phyloP scores from a whole-genome alignment of 495 filamentous ascomycete species.

The Diplogelasinospora grovesii region DNA sequence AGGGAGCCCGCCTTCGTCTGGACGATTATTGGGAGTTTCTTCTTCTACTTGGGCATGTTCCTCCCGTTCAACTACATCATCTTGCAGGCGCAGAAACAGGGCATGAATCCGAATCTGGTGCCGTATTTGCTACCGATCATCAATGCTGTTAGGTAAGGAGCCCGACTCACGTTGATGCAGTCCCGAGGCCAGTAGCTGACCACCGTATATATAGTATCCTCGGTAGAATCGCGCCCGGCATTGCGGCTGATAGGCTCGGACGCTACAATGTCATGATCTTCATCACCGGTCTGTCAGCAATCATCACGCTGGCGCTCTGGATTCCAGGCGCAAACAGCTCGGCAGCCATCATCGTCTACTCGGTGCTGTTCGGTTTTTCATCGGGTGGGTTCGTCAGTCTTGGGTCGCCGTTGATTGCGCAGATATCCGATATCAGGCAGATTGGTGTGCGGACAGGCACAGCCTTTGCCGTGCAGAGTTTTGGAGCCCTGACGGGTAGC shows the following conservation, averaged over 20 bases:
- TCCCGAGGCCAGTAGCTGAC: background rate
- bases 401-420: conserved; percentile 51
- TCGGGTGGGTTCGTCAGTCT: conserved; percentile 68
- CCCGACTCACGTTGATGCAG: background rate
- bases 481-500: conserved; percentile 61
- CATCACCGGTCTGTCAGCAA: conserved; percentile 50
- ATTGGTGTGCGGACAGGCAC: conserved; percentile 69
- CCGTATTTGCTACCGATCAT: conserved; percentile 66
- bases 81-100: conserved; percentile 29
- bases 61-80: conserved; percentile 69
- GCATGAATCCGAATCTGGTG: conserved; percentile 52
- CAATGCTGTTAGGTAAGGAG: conserved; percentile 60
- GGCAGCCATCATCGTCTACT: conserved; percentile 58
- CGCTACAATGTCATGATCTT: conserved; percentile 68
- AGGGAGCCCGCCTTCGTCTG: conserved; percentile 51
- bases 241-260: conserved; percentile 63
- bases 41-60: conserved; percentile 68
- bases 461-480: conserved; percentile 53
- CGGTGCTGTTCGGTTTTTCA: conserved; percentile 62
- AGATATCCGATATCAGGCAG: conserved; percentile 65
- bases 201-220: conserved; percentile 40
- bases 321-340: conserved; percentile 49
- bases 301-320: conserved; percentile 65
- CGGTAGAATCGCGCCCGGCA: conserved; percentile 69
- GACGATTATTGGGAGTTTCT: conserved; percentile 45